These are phyloP conservation scores for Diaporthe ilicicola DNA, from an alignment of 2,329 filamentous ascomycete genomes.

Conservation along the genomic window DNA sequence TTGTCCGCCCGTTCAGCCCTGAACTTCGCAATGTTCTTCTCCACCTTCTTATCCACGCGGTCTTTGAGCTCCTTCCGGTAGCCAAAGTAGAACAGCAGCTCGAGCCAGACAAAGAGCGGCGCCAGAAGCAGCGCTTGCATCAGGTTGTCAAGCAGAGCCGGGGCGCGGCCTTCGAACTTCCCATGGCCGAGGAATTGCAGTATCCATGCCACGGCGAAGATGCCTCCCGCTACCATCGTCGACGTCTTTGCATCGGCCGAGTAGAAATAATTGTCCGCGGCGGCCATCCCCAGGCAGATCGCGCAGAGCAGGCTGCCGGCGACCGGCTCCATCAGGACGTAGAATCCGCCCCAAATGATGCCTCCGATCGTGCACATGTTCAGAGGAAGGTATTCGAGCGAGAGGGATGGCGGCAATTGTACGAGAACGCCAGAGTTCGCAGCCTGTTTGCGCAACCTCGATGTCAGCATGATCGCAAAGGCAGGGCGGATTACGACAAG, in stretches of 20 bases:
- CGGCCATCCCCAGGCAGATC: slow-evolving; percentile 78
- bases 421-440: slow-evolving; percentile 71
- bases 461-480: background rate
- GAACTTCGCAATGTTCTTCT: slow-evolving; percentile 80
- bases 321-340: slow-evolving; percentile 92
- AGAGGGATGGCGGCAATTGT: slow-evolving; percentile 72
- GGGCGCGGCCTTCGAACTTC: slow-evolving; percentile 85
- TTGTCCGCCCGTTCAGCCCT: slow-evolving; percentile 61
- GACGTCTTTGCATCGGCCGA: slow-evolving; percentile 59
- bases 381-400: slow-evolving; percentile 71
- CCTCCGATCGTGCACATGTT: slow-evolving; percentile 73
- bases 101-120: slow-evolving; percentile 97
- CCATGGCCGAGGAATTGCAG: slow-evolving; percentile 93
- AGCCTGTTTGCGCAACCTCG: slow-evolving; percentile 51
- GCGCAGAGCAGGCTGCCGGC: slow-evolving; percentile 82
- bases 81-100: slow-evolving; percentile 87
- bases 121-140: slow-evolving; percentile 92
- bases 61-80: slow-evolving; percentile 89
- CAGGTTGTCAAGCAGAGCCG: slow-evolving; percentile 89
- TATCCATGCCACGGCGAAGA: slow-evolving; percentile 83
- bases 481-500: background rate
- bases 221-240: slow-evolving; percentile 66
- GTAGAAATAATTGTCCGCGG: slow-evolving; percentile 78
- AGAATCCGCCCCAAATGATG: slow-evolving; percentile 78
- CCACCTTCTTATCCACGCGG: slow-evolving; percentile 79